A percentile compares a stretch with the other conserved stretches of the same genome.
These are phyloP conservation scores for Cairneyella variabilis DNA, from an alignment of 495 filamentous ascomycete genomes.

Conservation along the genomic window DNA sequence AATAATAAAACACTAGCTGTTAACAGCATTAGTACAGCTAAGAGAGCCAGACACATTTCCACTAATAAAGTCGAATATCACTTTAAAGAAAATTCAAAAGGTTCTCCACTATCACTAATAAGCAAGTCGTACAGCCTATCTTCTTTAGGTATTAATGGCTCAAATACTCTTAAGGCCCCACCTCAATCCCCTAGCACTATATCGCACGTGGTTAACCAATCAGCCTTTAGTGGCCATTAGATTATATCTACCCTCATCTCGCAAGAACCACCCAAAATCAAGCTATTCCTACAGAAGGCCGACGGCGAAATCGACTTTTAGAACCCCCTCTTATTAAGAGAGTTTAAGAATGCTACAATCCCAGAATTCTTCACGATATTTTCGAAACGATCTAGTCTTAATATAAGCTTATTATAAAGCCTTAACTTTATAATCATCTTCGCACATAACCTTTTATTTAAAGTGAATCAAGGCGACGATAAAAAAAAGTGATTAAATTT, in stretches of 20 bases:
- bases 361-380: conserved; percentile 13
- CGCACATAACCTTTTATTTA: neutral
- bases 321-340: conserved; percentile 12
- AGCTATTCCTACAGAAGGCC: conserved; percentile 13
- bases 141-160: neutral
- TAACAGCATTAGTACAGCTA: neutral
- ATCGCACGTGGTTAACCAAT: conserved; percentile 5
- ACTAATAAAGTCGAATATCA: neutral
- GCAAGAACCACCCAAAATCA: conserved; percentile 12
- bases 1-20: neutral
- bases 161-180: neutral
- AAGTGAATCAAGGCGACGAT: neutral
- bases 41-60: neutral
- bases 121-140: neutral
- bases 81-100: neutral
- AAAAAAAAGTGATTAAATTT: neutral
- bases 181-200: conserved; percentile 4
- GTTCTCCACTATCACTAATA: neutral
- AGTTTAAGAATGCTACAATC: conserved; percentile 4
- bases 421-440: conserved; percentile 1
- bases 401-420: conserved; percentile 10
- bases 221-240: conserved; percentile 7
- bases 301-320: conserved; percentile 12
- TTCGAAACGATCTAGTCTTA: conserved; percentile 9
- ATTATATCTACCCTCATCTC: conserved; percentile 7